Conservation (phyloP, 441 rosid species). For the Pelargonium myrrhifolium region DNA sequence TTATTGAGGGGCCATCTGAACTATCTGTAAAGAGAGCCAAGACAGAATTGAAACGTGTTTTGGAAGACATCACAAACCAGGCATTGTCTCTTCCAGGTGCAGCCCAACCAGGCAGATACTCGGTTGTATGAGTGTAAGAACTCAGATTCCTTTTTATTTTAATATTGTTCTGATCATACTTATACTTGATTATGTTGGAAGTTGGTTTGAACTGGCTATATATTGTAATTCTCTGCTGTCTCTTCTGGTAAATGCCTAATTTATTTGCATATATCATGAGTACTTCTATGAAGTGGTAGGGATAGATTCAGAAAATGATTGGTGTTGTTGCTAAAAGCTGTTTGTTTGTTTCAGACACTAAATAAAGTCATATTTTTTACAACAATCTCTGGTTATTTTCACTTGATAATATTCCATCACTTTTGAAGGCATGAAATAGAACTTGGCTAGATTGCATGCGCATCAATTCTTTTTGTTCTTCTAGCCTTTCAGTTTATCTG, state of each 20-base stretch:
- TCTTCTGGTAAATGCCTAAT: neutral
- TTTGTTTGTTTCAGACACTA: neutral
- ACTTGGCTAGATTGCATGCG: neutral
- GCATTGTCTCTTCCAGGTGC: slow-evolving; percentile 83
- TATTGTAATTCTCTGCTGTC: neutral
- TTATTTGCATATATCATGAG: neutral
- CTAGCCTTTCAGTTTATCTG: slow-evolving; percentile 12
- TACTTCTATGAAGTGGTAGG: neutral
- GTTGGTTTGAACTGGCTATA: slow-evolving; percentile 2
- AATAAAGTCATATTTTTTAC: neutral
- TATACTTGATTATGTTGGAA: neutral
- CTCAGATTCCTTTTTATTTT: slow-evolving; percentile 7
- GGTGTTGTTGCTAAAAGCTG: neutral
- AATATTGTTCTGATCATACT: neutral
- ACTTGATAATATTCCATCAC: neutral
- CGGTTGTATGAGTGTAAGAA: slow-evolving; percentile 72
- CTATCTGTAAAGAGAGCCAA: slow-evolving; percentile 83
- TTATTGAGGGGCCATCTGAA: slow-evolving; percentile 81
- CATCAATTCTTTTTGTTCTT: slow-evolving; percentile 4
- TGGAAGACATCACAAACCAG: slow-evolving; percentile 84
- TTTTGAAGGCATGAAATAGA: neutral
- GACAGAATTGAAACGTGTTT: slow-evolving; percentile 71
- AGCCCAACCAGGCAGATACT: slow-evolving; percentile 82
- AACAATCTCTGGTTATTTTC: neutral
- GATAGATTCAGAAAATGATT: neutral